Base-by-base conservation (phyloP, 2,329 filamentous ascomycete species). In the Hortaea werneckii region DNA sequence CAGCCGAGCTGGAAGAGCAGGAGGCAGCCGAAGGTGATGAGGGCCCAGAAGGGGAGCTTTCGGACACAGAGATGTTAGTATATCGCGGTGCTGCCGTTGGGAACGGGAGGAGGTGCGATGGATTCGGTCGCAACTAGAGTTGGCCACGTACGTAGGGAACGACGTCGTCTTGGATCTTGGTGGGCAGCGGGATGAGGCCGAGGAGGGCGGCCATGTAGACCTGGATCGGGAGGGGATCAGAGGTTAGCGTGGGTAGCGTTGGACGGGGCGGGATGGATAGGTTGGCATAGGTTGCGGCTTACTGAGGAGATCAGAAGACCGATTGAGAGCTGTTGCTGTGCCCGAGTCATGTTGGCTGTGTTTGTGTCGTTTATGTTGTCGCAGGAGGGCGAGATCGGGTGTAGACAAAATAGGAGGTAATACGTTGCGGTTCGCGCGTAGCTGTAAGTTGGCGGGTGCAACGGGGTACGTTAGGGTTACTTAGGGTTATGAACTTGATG, bases 1-100 rank as follows among this genome's bases (percentile, higher is more conserved):
- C 81, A 85, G 59, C 92, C 92, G 51, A 98, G 83, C 58, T 87
- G 87, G 72, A 84, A 87, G 53, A 98, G 83, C 13, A 98, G 82
- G 69, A 88, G 89, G 52, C 89, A 85, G 67, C 89, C 92, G 63
- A 96, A 89, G 20, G 85, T 82, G 55, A 98, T 85, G 58, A 96
- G 75, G 40, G 79, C 80, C 85, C 90, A 98, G 73, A 95, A 86
- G 46, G 92, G 92, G 41, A 96, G 78, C 89, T 95, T 56, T n/a
- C 8, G 11, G 11, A 29, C n/a, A n/a, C 6, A 13, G 37, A 34
- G 7, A 7, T 34, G 7, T 34, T 34, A 34, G 30, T 34, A 34
- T n/a, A 34, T 34, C 8, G 20, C 7, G 5, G 29, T 42, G 28
- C 6, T 34, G 7, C 30, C 30, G 30, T n/a, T 7, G 30, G 30